Evolutionary conservation across 2,329 filamentous ascomycete species (phyloP), one percentile per base, ranked within the genome.

Genomic region (Phialophora expanda): DNA sequence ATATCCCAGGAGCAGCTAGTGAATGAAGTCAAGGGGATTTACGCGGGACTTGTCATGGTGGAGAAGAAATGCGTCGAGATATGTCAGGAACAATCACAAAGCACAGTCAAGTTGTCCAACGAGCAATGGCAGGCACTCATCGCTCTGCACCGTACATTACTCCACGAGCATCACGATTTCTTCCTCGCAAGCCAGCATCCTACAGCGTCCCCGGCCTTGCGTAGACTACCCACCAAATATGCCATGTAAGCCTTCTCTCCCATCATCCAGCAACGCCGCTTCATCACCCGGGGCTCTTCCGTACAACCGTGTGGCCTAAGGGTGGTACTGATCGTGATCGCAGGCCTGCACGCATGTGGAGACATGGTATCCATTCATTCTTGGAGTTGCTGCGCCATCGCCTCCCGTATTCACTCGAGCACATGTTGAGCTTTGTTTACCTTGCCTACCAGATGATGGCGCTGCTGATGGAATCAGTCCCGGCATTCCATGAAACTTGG

Each of bases 401-500:
- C 2, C 80, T 97, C 0, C 94, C 93, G 0, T 84, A 83, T 0
- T 93, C 90, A 1, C 79, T 93, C 0, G 93, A 97, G 57, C 90
- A 96, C 62, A 97, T 98, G 93, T 80, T 97, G 0, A 88, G 89
- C 0, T 98, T 97, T 62, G 92, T 98, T 0, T 96, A 96, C 68
- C 78, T 94, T 17, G 90, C 93, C 0, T 98, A 97, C 70, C 90
- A 90, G 1, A 96, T 96, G 87, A 92, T 97, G 85, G 90, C 91
- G 0, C 78, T 97, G 0, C 78, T 97, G 0, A 90, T 93, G 66
- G 94, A 98, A 73, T 96, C 91, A 0, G 91, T 97, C 0, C 88
- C 90, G 0, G 83, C 86, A 0, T 97, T 96, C 70, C 86, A 90
- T 60, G 90, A 95, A 64, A 97, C 91, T 0, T 98, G 94, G 94